Evolutionary conservation across 2,329 filamentous ascomycete species (phyloP), one percentile per base, ranked within the genome.

Genomic region (Aspergillus pseudoviridinutans): DNA sequence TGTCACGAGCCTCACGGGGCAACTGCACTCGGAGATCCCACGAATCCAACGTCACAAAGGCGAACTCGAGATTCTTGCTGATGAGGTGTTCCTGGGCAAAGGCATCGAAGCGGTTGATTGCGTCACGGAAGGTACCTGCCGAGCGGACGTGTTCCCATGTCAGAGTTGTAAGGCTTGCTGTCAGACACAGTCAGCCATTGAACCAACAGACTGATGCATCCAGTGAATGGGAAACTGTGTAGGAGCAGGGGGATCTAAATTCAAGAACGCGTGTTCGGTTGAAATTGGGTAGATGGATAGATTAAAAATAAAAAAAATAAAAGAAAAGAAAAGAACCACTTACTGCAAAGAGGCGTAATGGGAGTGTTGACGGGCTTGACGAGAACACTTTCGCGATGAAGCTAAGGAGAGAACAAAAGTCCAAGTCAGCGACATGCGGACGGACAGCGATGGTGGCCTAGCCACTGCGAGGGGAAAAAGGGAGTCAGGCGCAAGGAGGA

Each of bases 131-230:
- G 66, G 92, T 93, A 66, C 94, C 94, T 74, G 94, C 93, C 76
- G 93, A 95, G 74, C 93, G 90, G 74, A 99, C 94, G 80, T 99
- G 93, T 77, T 99, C 94, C 94, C 94, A 99, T 55, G 94, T 97
- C 69, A 99, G 82, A 65, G 94, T 99, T 49, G 94, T 99, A 75
- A 99, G 82, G 80, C 92, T 97, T 73, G 94, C 92, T 97, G 60
- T 58, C 74, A 55, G 58, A 60, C 62, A 64, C 57, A 56, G 64
- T 68, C 63, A 68, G 66, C 62, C 61, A 67, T 64, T 65, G 63
- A 62, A 63, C 61, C 51, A 62, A 56, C 56, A 59, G 59, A 63
- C 64, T 56, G 60, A 63, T 61, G 59, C 54, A 64, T 55, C 50
- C 56, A 55, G 54, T 51, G 41, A 24, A 24, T 24, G 44, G 22